Base-by-base conservation (phyloP, 768 basidiomycete genomes). In the Scleroderma citrinum region DNA sequence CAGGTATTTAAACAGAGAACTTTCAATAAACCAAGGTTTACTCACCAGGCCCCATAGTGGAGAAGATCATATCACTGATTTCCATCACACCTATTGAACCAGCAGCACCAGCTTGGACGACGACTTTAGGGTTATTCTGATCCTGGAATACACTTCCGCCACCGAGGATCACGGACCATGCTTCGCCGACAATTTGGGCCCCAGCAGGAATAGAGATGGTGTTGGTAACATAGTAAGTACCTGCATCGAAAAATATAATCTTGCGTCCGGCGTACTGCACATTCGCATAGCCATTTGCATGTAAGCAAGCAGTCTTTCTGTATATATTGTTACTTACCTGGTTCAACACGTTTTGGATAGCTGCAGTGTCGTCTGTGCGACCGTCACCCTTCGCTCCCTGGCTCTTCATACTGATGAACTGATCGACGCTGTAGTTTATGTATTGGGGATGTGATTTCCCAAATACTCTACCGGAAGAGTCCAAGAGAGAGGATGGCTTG, bases 331-430 rank as follows among this genome's bases (percentile, higher is more conserved):
- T 34, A n/a, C 55, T 19, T 47, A 79, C 84, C 68, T 79, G 64
- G 46, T 72, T 63, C 50, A 90, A 74, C 23, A 85, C 69, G 5
- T 70, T 67, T 54, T 80, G 72, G 21, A 90, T 69, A 13, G 81
- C 84, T 34, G 69, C 73, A 0, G 86, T 87, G 56, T 90, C 87
- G 62, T 90, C 87, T 2, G 85, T 83, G 10, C 55, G 60, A 11
- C 87, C 87, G 54, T 89, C 85, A 24, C 87, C 87, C 50, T 69
- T 74, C 2, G 85, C 86, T 3, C 85, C 85, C 39, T 79, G 62
- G 53, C 75, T 75, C 52, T 76, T 81, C 36, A 83, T 83, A 53
- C 82, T 85, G 49, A 86, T 74, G 59, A 88, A 77, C 56, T 87
- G 78, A 53, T 64, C 70, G 23, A 75, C 71, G 23, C 77, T 72